Percentiles rank a stretch among this genome's conserved stretches.
phyloP scores from a whole-genome alignment of 805 yeast species.

The Komagataella pastoris region DNA sequence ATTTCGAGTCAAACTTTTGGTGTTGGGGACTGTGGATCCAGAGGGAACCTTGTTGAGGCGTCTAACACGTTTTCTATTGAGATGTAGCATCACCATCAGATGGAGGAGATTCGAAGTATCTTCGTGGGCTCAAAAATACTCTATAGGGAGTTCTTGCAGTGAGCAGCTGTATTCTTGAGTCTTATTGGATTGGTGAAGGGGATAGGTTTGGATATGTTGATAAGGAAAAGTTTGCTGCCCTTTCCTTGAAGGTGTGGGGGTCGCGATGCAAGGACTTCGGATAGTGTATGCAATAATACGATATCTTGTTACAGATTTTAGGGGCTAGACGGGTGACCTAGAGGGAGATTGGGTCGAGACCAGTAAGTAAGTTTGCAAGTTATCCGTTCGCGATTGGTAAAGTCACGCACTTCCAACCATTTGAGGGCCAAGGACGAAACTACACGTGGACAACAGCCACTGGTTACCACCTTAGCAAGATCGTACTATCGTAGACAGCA shows the following conservation, averaged over 20 bases:
- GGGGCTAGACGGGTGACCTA: background rate
- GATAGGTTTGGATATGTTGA: background rate
- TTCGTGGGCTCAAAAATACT: background rate
- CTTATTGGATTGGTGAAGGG: background rate
- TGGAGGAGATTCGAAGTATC: background rate
- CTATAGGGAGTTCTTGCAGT: background rate
- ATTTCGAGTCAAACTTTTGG: background rate
- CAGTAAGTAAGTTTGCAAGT: background rate
- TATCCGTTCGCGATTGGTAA: background rate
- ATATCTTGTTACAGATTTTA: background rate
- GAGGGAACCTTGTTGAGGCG: background rate
- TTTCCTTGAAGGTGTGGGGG: background rate
- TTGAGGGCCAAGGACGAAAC: background rate
- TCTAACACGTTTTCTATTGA: background rate
- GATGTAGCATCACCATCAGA: background rate
- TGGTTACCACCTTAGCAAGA: too few relatives aligned
- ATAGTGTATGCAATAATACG: too few relatives aligned
- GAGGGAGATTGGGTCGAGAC: background rate
- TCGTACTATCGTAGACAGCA: background rate
- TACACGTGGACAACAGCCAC: background rate
- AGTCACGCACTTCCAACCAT: background rate
- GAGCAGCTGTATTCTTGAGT: background rate
- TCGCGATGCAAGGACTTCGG: background rate
- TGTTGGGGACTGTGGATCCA: background rate
- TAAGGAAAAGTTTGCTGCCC: background rate